Percentiles rank a stretch among this genome's conserved stretches.
Conservation (phyloP, 163 green algal species). For the Chlamydomonas reinhardtii region DNA sequence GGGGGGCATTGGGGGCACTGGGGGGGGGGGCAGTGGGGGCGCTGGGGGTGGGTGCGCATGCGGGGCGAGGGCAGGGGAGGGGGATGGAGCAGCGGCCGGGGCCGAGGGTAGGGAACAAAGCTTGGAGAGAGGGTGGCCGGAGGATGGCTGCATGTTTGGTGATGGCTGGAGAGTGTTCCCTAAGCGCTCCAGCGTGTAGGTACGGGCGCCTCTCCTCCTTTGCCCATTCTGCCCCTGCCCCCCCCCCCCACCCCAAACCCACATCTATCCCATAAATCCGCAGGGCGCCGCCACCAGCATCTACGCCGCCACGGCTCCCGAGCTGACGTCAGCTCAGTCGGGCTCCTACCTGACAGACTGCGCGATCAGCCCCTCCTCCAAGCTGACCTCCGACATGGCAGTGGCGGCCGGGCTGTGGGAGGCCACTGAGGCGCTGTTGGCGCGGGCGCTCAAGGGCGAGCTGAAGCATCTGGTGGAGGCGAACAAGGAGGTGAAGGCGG, state of each 20-base stretch:
- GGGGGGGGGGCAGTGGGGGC: background rate
- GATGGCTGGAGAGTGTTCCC: too few relatives aligned
- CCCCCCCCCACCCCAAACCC: too few relatives aligned
- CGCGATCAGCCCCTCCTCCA: background rate
- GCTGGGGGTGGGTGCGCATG: too few relatives aligned
- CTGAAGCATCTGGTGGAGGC: background rate
- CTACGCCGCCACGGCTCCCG: slow-evolving; percentile 6
- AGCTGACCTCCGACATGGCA: background rate
- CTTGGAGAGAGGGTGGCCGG: too few relatives aligned
- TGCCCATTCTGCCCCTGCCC: too few relatives aligned
- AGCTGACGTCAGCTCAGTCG: background rate
- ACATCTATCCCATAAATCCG: too few relatives aligned
- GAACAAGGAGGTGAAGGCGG: background rate
- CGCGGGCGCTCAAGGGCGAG: slow-evolving; percentile 7
- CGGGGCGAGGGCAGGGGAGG: too few relatives aligned
- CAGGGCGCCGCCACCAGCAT: slow-evolving; percentile 18
- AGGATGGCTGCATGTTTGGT: too few relatives aligned
- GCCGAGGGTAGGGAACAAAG: too few relatives aligned
- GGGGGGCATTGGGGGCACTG: background rate
- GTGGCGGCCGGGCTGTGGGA: slow-evolving; percentile 6
- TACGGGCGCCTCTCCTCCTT: too few relatives aligned
- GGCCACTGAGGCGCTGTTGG: slow-evolving; percentile 25
- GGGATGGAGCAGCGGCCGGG: too few relatives aligned
- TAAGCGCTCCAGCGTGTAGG: too few relatives aligned
- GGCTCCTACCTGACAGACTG: slow-evolving; percentile 11